phyloP scores from a whole-genome alignment of 495 filamentous ascomycete species.

The Daldinia childiae region DNA sequence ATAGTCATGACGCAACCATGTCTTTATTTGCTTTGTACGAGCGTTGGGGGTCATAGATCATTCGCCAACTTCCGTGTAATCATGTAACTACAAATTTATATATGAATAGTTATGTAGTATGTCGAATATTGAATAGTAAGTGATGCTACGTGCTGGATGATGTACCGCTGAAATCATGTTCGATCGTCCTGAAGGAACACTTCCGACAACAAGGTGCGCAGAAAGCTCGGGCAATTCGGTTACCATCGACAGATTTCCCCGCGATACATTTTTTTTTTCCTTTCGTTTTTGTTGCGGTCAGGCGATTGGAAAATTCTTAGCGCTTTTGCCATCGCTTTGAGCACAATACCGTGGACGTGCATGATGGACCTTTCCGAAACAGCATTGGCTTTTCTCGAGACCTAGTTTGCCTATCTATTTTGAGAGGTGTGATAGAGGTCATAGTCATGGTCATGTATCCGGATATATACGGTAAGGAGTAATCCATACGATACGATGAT shows the following conservation, averaged over 20 bases:
- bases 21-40: conserved; percentile 8
- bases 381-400: conserved; percentile 21
- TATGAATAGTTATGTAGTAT: neutral
- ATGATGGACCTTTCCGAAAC: conserved; percentile 23
- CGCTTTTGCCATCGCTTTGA: neutral
- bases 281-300: conserved; percentile 1
- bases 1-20: conserved; percentile 36
- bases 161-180: conserved; percentile 27
- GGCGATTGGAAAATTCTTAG: conserved; percentile 17
- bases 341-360: conserved; percentile 16
- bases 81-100: conserved; percentile 15
- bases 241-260: conserved; percentile 20
- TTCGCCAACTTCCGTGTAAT: conserved; percentile 17
- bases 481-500: conserved; percentile 7
- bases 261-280: neutral
- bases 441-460: conserved; percentile 13
- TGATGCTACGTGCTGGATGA: conserved; percentile 23
- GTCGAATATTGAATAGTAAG: conserved; percentile 6
- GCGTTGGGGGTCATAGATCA: conserved; percentile 6
- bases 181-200: conserved; percentile 23
- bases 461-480: conserved; percentile 25
- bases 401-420: conserved; percentile 26
- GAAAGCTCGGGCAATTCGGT: conserved; percentile 31
- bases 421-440: conserved; percentile 16
- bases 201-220: conserved; percentile 18